Conservation (phyloP, 2,329 filamentous ascomycete genomes). For the Cladosporium sp. region DNA sequence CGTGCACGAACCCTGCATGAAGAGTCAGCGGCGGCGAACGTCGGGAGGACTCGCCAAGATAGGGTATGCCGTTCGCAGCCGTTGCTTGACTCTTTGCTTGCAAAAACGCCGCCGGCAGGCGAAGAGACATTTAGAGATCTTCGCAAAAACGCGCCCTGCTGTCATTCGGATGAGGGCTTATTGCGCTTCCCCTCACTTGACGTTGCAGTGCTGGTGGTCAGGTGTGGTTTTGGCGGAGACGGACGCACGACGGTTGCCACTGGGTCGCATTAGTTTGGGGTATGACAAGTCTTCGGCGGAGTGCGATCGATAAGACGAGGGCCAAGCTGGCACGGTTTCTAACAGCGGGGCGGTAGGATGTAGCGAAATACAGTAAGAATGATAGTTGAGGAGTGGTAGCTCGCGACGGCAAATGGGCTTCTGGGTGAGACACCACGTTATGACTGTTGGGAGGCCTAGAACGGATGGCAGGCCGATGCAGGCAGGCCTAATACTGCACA, state of each 20-base stretch:
- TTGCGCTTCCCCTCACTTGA: background rate
- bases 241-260: background rate
- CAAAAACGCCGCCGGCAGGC: background rate
- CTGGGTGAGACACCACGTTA: background rate
- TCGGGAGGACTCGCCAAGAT: constrained; percentile 11
- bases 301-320: constrained; percentile 2
- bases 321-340: background rate
- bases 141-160: background rate
- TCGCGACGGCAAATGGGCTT: background rate
- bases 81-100: background rate
- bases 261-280: constrained; percentile 10
- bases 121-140: background rate
- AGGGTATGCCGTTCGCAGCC: constrained; percentile 9
- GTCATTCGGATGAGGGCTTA: background rate
- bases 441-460: background rate
- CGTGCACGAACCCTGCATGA: constrained; percentile 18
- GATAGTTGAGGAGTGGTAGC: background rate
- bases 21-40: constrained; percentile 12
- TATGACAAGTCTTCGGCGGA: constrained; percentile 8
- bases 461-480: background rate
- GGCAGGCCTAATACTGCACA: background rate
- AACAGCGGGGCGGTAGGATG: constrained; percentile 4
- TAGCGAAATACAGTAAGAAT: background rate
- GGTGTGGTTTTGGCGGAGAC: background rate
- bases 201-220: background rate